Evolutionary conservation across 2,329 filamentous ascomycete species (phyloP).

Genomic region (Verticillium nonalfalfae): DNA sequence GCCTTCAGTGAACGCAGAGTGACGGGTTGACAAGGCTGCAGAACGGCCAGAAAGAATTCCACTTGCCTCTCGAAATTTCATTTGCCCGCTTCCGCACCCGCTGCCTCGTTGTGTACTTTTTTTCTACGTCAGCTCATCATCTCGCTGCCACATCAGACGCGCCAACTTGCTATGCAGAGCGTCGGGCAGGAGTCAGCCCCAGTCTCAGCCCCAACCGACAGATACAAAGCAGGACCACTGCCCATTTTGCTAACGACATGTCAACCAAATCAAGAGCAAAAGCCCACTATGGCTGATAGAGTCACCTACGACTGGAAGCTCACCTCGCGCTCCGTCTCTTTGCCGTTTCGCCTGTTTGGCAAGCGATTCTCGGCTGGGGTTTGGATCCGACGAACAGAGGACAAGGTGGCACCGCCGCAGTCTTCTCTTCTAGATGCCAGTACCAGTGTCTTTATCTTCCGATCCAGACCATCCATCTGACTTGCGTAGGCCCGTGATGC

Average conservation of each 20-base stretch:
- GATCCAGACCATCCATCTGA: neutral
- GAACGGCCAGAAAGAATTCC: too few species aligned
- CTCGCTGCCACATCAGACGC: neutral
- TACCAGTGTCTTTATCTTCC: neutral
- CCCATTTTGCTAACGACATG: neutral
- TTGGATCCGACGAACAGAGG: neutral
- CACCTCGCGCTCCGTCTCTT: neutral
- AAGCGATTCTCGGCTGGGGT: neutral
- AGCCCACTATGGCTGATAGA: neutral
- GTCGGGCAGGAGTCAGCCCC: neutral
- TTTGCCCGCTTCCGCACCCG: too few species aligned
- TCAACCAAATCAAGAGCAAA: neutral
- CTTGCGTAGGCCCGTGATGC: neutral
- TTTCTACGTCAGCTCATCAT: neutral
- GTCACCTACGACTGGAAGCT: neutral
- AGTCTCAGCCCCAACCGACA: neutral
- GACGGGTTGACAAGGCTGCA: too few species aligned
- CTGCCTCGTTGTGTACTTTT: too few species aligned
- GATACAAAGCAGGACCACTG: neutral
- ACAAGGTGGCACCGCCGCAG: neutral
- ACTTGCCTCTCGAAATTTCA: too few species aligned
- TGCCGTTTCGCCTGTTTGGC: neutral
- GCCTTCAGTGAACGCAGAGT: too few species aligned
- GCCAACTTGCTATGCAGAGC: neutral
- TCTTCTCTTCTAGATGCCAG: neutral